These are phyloP conservation scores for Penicillium griseofulvum DNA, from an alignment of 2,329 filamentous ascomycete species.

Conservation along the genomic window DNA sequence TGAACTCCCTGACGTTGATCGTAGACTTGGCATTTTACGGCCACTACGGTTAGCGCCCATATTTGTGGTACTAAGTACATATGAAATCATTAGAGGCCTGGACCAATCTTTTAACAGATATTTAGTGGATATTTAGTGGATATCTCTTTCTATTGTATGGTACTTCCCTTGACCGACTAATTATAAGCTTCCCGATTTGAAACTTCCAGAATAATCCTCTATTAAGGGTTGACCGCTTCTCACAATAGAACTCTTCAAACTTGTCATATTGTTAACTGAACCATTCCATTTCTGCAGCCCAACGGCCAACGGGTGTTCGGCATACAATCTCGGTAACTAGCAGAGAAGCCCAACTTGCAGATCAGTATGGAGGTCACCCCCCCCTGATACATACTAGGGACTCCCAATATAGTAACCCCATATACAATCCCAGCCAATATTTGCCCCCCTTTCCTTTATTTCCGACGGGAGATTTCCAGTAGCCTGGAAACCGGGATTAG, in stretches of 20 bases:
- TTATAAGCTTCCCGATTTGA: neutral
- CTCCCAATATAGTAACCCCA: neutral
- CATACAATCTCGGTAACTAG: constrained; percentile 11
- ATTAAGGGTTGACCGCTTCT: constrained; percentile 17
- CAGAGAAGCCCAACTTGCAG: constrained; percentile 4
- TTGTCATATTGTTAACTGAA: constrained; percentile 14
- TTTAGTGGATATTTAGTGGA: neutral
- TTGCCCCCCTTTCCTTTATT: constrained; percentile 15
- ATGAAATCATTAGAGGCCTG: constrained; percentile 1
- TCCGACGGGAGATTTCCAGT: constrained; percentile 16
- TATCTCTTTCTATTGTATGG: neutral
- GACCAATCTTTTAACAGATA: neutral
- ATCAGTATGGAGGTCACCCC: constrained; percentile 17
- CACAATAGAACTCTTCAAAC: neutral
- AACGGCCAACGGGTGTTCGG: constrained; percentile 17
- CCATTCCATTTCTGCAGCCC: constrained; percentile 11
- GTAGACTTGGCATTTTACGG: neutral
- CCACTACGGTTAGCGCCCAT: constrained; percentile 6
- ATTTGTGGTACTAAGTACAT: neutral
- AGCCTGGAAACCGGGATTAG: constrained; percentile 12
- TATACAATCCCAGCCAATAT: constrained; percentile 11
- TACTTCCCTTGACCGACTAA: neutral
- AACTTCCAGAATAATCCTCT: constrained; percentile 9
- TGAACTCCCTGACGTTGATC: neutral
- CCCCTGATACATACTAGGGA: neutral